Base-by-base conservation (phyloP, 768 basidiomycete species). In the Agaricus sinodeliciosus region DNA sequence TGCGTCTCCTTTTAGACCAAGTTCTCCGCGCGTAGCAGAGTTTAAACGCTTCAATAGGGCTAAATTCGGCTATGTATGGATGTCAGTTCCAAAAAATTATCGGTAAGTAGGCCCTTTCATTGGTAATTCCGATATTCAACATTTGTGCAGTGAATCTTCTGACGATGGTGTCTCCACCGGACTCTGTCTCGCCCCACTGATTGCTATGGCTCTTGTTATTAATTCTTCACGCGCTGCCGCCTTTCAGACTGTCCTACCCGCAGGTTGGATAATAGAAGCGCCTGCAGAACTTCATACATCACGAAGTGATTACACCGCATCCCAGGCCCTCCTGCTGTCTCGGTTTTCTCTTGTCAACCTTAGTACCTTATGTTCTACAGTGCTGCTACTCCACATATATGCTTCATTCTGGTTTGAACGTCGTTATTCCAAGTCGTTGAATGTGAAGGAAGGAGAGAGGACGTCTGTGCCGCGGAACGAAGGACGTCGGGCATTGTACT, bases 161-260 rank as follows among this genome's bases (percentile, higher is more conserved):
- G 94, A 95, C 63, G 93, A 96, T 65, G 94, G 94, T 12, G 81
- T 86, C 19, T 69, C 90, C 54, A 92, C 87, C 40, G 92, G 87
- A 2, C 70, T 95, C 11, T 76, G 93, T n/a, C 76, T 94, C 28
- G 87, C 85, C 11, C 91, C 94, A 2, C 72, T 95, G 27, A 81
- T 95, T 49, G 78, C 90, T 7, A 75, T 83, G 9, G 82, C 85
- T 0, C 65, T 93, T 48, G 69, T 91, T 55, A 76, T 75, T 59
- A 76, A 78, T 42, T 78, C 76, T 19, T 71, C 78, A 49, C 67
- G 61, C 18, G 54, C 54, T 62, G 60, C 66, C 57, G 61, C 66
- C 18, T 60, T 59, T 51, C 66, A 31, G 50, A 65, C 59, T 48
- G 69, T 72, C 3, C 69, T 84, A 4, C 84, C 85, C 11, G 59